A percentile compares a stretch with the other conserved stretches of the same genome.
Conservation (phyloP, 495 filamentous ascomycete species). For the Beverwykella pulmonaria region DNA sequence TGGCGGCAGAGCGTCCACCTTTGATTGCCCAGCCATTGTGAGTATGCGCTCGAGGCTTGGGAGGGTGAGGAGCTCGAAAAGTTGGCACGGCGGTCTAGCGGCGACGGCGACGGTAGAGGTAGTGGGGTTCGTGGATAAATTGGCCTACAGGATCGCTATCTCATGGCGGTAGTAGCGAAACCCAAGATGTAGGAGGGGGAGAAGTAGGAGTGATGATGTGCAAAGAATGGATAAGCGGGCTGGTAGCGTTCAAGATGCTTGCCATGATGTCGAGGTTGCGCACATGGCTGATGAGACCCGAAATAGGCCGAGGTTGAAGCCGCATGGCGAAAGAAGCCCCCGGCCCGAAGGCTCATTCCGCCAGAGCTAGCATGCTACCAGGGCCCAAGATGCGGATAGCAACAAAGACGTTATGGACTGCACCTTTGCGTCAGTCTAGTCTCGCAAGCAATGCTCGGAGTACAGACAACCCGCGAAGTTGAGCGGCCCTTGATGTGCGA, state of each 20-base stretch:
- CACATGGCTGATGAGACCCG: conserved; percentile 35
- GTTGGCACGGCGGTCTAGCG: conserved; percentile 10
- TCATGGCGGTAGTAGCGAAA: conserved; percentile 11
- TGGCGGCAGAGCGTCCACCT: conserved; percentile 75
- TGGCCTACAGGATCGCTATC: conserved; percentile 22
- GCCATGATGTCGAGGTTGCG: conserved; percentile 14
- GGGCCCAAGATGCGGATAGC: background rate
- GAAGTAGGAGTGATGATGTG: background rate
- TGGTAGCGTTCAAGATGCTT: conserved; percentile 9
- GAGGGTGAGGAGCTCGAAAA: background rate
- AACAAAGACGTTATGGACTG: background rate
- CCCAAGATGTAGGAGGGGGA: background rate
- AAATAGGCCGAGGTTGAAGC: conserved; percentile 36
- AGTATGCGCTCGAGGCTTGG: background rate
- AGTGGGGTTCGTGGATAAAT: conserved; percentile 27
- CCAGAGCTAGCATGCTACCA: background rate
- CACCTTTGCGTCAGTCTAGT: too few relatives aligned
- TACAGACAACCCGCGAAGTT: background rate
- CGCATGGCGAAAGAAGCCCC: background rate
- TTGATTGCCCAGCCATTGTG: conserved; percentile 78
- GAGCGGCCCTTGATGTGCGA: background rate
- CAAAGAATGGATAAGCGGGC: background rate
- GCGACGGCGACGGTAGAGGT: conserved; percentile 27
- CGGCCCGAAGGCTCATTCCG: background rate
- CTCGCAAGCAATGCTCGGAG: too few relatives aligned